phyloP scores from a whole-genome alignment of 352 stramenopile species.

The Phytopythium mirpurense region DNA sequence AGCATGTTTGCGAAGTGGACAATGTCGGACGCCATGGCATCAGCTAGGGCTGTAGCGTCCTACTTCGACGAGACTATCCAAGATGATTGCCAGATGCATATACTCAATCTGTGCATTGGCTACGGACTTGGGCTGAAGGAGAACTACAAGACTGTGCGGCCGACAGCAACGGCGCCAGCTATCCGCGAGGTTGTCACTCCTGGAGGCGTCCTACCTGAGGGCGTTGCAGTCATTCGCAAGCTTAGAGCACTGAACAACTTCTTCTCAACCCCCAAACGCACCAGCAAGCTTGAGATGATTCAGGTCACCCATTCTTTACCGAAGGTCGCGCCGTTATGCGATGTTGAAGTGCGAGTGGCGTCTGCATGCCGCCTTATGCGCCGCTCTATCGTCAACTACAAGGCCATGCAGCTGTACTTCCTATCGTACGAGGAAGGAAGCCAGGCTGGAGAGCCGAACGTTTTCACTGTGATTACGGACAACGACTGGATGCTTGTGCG shows the following conservation, averaged over 20 bases:
- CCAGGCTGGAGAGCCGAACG: not conserved
- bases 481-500: not conserved
- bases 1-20: not conserved
- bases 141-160: slow-evolving; percentile 2
- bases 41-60: slow-evolving; percentile 2
- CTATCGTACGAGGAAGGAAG: too few relatives aligned
- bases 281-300: not conserved
- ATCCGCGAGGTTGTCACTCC: not conserved
- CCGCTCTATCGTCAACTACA: not conserved
- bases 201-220: not conserved
- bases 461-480: not conserved
- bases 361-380: not conserved
- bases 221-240: not conserved
- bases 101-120: slow-evolving; percentile 11
- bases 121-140: slow-evolving; percentile 10
- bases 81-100: slow-evolving; percentile 7
- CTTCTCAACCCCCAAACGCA: not conserved
- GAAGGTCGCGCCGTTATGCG: not conserved
- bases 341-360: not conserved
- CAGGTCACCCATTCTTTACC: not conserved
- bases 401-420: not conserved
- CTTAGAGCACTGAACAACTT: not conserved
- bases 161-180: too few relatives aligned
- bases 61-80: slow-evolving; percentile 11
- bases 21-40: not conserved